Conservation (phyloP, 306 rosid species). For the Vicia sativa region DNA sequence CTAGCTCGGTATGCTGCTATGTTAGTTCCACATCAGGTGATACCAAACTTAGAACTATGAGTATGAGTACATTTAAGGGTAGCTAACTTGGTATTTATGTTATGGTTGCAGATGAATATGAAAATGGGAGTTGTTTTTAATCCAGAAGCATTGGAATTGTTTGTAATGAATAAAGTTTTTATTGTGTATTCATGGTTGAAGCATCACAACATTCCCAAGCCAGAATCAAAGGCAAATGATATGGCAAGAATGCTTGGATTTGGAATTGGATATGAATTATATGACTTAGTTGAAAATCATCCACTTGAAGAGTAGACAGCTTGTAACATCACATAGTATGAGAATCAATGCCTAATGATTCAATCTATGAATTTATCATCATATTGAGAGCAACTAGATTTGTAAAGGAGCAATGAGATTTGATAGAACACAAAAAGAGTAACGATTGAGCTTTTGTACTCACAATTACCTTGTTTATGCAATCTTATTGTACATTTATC, state of each 20-base stretch:
- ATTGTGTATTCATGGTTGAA: constrained; percentile 84
- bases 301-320: constrained; percentile 37
- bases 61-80: not conserved
- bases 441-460: no score
- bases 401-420: no score
- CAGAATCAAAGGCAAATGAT: constrained; percentile 70
- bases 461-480: no score
- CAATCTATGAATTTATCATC: no score
- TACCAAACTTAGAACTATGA: not conserved
- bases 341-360: no score
- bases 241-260: constrained; percentile 99
- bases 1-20: constrained; percentile 93
- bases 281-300: constrained; percentile 66
- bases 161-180: constrained; percentile 81
- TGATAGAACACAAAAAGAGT: no score
- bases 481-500: no score
- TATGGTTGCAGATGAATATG: constrained; percentile 72
- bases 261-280: constrained; percentile 82
- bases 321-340: not conserved
- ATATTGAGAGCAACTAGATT: no score
- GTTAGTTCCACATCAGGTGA: constrained; percentile 99
- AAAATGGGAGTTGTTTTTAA: constrained; percentile 93
- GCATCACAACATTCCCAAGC: constrained; percentile 77
- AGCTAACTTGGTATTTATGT: constrained; percentile 9
- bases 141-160: constrained; percentile 88